Conservation (phyloP, 345 rosid genomes). For the Lenwebbia sp. region DNA sequence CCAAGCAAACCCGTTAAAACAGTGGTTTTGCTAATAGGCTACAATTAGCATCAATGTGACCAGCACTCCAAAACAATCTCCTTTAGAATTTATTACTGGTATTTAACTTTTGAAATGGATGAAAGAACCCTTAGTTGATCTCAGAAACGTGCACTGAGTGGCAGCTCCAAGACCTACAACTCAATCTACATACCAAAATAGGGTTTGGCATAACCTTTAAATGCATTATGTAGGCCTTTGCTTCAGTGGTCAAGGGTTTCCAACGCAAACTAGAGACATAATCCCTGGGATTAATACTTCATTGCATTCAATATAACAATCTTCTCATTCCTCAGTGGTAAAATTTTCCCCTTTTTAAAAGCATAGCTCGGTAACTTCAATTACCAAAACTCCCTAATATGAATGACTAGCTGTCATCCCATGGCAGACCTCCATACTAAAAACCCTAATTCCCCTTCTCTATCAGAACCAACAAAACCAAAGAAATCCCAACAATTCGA, state of each 20-base stretch:
- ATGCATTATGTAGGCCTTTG: background rate
- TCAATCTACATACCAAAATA: background rate
- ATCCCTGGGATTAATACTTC: background rate
- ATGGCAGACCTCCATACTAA: background rate
- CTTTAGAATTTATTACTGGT: background rate
- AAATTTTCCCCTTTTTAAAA: background rate
- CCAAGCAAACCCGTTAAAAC: background rate
- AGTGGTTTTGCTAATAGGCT: background rate
- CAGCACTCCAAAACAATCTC: background rate
- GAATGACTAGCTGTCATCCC: background rate
- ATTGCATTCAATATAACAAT: background rate
- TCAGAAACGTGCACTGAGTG: background rate
- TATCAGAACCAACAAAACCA: background rate
- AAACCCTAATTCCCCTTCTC: background rate
- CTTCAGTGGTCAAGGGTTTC: background rate
- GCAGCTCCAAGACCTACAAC: background rate
- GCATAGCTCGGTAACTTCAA: background rate
- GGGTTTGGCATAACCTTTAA: background rate
- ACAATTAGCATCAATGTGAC: background rate
- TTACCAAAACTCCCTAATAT: background rate
- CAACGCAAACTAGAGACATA: background rate
- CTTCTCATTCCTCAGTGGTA: background rate
- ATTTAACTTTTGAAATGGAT: background rate
- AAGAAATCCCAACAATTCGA: background rate
- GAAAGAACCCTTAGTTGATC: background rate